Evolutionary conservation across 768 basidiomycete species (phyloP).

Genomic region (Sporobolomyces phaffii): DNA sequence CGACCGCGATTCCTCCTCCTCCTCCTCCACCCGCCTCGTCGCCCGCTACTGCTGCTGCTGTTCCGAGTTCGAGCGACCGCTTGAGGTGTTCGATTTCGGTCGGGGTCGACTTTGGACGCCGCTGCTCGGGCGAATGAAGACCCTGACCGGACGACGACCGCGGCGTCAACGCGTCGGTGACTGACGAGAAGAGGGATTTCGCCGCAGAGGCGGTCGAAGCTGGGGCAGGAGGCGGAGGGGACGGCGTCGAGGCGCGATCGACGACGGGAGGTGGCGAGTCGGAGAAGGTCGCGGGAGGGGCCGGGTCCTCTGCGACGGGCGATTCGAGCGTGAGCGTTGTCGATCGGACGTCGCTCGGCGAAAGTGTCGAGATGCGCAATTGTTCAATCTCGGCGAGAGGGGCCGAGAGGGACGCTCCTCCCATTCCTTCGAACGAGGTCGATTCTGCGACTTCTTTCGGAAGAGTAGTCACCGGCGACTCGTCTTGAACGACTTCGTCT

Average conservation of each 20-base stretch:
- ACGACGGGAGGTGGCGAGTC: neutral
- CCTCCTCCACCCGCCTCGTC: too few relatives aligned
- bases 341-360: neutral
- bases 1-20: neutral
- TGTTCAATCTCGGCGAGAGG: conserved; percentile 19
- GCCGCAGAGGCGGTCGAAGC: neutral
- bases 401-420: conserved; percentile 22
- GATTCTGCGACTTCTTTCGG: neutral
- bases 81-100: conserved; percentile 2
- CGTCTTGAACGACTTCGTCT: neutral
- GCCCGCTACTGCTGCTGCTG: too few relatives aligned
- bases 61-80: neutral
- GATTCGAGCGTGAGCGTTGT: conserved; percentile 1
- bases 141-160: neutral
- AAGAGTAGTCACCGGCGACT: too few relatives aligned
- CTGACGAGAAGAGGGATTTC: conserved; percentile 7
- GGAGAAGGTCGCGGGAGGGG: neutral
- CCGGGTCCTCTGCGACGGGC: neutral
- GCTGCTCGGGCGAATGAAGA: too few relatives aligned
- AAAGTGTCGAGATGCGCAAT: neutral
- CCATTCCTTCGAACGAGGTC: conserved; percentile 19
- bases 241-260: neutral
- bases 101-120: conserved; percentile 4
- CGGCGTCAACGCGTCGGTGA: neutral
- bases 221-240: neutral